Base-by-base conservation (phyloP, 225 moss, liverwort and hornwort genomes). In the Pleurozium schreberi region DNA sequence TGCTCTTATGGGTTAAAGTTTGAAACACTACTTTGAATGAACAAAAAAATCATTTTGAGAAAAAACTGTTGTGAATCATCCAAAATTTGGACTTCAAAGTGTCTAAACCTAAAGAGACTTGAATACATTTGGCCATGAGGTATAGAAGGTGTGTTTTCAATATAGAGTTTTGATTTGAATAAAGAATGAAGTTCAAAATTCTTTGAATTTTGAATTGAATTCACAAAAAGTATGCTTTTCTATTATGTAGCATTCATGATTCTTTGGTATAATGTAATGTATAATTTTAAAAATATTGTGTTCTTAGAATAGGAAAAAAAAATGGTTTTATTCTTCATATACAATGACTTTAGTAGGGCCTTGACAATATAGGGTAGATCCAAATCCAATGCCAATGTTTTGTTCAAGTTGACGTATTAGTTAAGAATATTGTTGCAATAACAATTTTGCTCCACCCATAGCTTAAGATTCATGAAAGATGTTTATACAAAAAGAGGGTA, bases 391-490 rank as follows among this genome's bases (percentile, higher is more conserved):
- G 11, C 18, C 18, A n/a, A n/a, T n/a, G n/a, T n/a, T n/a, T n/a
- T n/a, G n/a, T n/a, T n/a, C n/a, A n/a, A n/a, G n/a, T n/a, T n/a
- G n/a, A n/a, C n/a, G n/a, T n/a, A n/a, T n/a, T n/a, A n/a, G n/a
- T 74, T 11, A 31, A 47, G 8, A 47, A 30, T 47, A 47, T 11
- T 31, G 7, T 74, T 47, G 31, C 31, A 47, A 11, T 31, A 31
- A 18, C 1, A 47, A 31, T 47, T 30, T 47, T 19, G 7, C 6
- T 18, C 6, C 19, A 18, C 1, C 18, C 18, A 18, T 31, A 30
- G 1, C 0, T 0, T 17, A 26, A 1, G 15, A 17, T 17, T 45
- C 3, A 6, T 45, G 3, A 45, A 18, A 25, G 3, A 45, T 45
- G 18, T 45, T 45, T 28, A 3, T 45, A 28, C 28, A 28, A 73